Evolutionary conservation across 2,329 filamentous ascomycete genomes (phyloP).

Genomic region (Fusarium protoensiforme): DNA sequence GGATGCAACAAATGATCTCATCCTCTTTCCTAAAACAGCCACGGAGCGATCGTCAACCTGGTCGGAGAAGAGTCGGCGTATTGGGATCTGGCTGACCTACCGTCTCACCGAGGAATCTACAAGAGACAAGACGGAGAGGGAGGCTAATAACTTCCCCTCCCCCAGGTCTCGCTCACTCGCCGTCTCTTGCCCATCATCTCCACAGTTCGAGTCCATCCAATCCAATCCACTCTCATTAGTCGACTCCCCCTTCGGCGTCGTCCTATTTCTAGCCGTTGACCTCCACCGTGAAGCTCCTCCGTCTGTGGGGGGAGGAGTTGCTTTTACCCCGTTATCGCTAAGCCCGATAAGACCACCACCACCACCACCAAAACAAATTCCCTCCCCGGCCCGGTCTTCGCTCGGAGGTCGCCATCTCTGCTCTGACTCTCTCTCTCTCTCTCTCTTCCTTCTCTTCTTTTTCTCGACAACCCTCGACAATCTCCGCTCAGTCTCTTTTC

Average conservation of each 20-base stretch:
- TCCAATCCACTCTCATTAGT: constrained; percentile 6
- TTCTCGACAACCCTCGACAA: constrained; percentile 14
- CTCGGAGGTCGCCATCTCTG: constrained; percentile 39
- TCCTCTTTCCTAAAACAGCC: constrained; percentile 27
- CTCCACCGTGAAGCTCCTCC: constrained; percentile 1
- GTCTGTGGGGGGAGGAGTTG: constrained; percentile 10
- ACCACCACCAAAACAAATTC: constrained; percentile 44
- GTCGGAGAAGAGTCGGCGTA: constrained; percentile 33
- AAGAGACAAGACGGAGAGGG: background rate
- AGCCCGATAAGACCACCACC: constrained; percentile 43
- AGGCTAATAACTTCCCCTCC: constrained; percentile 10
- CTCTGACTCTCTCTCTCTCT: constrained; percentile 4
- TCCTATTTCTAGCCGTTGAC: constrained; percentile 16
- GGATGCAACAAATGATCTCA: background rate
- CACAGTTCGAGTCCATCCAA: background rate
- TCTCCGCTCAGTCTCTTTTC: constrained; percentile 19
- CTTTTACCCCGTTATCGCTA: constrained; percentile 35
- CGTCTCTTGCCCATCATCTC: constrained; percentile 17
- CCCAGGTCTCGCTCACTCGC: constrained; percentile 23
- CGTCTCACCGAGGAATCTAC: constrained; percentile 25
- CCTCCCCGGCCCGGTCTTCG: constrained; percentile 44
- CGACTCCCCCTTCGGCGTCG: constrained; percentile 17
- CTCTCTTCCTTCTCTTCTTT: constrained; percentile 17
- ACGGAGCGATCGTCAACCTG: background rate
- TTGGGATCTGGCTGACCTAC: constrained; percentile 11